Evolutionary conservation across 495 filamentous ascomycete species (phyloP), one percentile per base, ranked within the genome.

Genomic region (Penicillium coffeae): DNA sequence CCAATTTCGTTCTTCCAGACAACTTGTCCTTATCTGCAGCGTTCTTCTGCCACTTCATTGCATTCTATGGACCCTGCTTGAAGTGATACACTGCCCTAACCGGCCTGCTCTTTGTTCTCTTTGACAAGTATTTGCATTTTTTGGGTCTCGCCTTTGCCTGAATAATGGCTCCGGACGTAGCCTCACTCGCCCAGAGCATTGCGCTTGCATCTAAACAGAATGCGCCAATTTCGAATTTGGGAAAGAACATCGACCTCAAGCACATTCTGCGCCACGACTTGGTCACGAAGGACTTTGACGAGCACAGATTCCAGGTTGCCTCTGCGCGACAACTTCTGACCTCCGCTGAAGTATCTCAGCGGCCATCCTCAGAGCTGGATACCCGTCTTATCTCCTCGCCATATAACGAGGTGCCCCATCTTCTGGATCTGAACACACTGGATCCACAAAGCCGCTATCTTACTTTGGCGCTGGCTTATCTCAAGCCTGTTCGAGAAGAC

Each of bases 341-440:
- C 48, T 52, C 43, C 16, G 22, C 25, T 12, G 47, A 51, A 3
- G 41, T 38, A 9, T 38, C 48, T 2, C 38, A 41, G 12, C 13
- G n/a, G 8, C 3, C 54, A 34, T 47, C 51, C 1, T 36, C 56
- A 40, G 51, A 54, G n/a, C 27, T 44, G 21, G 54, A 53, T 21
- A 53, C 51, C 47, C 60, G 48, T 16, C 74, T 90, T 20, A 70
- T 88, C 34, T 73, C 81, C 35, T 93, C 89, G 8, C 90, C 89
- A 0, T 96, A 94, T 60, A 77, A 81, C 32, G 75, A 79, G 36
- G 55, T 60, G 14, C 63, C 73, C 1, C 89, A 95, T 59, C 79
- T 89, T 13, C 80, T 94, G 20, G 81, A 90, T 59, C 69, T 95
- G 36, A 67, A 65, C 10, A 78, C 68, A 3, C 75, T 95, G 8